phyloP scores from a whole-genome alignment of 176 grass and related monocot species.

The Paspalum notatum region DNA sequence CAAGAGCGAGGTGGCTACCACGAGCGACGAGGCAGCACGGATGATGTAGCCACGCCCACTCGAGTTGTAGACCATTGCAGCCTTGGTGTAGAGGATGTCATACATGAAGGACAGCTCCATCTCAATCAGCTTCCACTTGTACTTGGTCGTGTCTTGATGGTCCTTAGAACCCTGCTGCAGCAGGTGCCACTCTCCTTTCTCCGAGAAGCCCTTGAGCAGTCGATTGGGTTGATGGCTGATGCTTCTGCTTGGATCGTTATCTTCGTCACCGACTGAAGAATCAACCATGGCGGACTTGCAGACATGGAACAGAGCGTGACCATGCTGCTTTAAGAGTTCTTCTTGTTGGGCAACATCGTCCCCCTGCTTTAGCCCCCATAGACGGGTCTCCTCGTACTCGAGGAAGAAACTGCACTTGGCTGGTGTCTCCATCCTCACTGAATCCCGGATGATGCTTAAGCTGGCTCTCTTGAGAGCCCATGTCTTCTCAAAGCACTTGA shows the following conservation, averaged over 20 bases:
- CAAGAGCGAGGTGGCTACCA: background rate
- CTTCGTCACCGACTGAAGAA: background rate
- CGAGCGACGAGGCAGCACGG: background rate
- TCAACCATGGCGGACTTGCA: slow-evolving; percentile 19
- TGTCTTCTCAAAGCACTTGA: slow-evolving; percentile 2
- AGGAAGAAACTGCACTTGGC: too few relatives aligned
- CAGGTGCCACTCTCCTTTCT: too few relatives aligned
- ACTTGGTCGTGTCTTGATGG: too few relatives aligned
- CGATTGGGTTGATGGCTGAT: too few relatives aligned
- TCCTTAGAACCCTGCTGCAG: too few relatives aligned
- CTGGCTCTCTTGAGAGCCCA: slow-evolving; percentile 2
- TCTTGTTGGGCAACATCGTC: background rate
- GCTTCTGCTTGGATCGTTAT: too few relatives aligned
- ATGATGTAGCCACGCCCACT: slow-evolving; percentile 37
- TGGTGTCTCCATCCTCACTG: background rate
- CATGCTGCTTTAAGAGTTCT: background rate
- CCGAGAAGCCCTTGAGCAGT: too few relatives aligned
- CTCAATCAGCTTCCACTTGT: too few relatives aligned
- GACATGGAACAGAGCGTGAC: background rate
- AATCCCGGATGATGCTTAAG: slow-evolving; percentile 16
- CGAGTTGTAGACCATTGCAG: background rate
- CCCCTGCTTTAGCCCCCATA: background rate
- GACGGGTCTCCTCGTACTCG: background rate
- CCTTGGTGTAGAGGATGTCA: slow-evolving; percentile 60
- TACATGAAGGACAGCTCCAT: slow-evolving; percentile 46